Evolutionary conservation across 257 asterid species (phyloP).

Genomic region (Petunia axillaris): DNA sequence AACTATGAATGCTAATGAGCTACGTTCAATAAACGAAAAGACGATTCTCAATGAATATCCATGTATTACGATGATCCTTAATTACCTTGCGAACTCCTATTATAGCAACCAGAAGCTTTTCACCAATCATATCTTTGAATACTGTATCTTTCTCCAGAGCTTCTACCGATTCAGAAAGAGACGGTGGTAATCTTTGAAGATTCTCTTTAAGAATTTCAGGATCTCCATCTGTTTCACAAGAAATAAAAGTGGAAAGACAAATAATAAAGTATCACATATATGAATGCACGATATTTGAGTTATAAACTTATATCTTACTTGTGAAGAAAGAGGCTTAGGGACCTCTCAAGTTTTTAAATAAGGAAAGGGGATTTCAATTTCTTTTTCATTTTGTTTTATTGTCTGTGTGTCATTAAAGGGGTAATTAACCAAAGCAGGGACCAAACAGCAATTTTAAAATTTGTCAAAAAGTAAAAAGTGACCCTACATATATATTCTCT

Average conservation of each 20-base stretch:
- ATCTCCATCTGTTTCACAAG: constrained; percentile 62
- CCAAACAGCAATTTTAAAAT: too few species aligned
- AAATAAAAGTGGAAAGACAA: constrained; percentile 7
- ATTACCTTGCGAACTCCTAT: constrained; percentile 83
- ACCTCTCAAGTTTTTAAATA: too few species aligned
- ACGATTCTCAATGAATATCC: not conserved
- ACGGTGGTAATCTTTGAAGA: constrained; percentile 68
- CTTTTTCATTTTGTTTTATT: too few species aligned
- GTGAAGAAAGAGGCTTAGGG: too few species aligned
- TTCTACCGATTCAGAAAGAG: constrained; percentile 81
- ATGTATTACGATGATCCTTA: not conserved
- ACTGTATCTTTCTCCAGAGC: constrained; percentile 70
- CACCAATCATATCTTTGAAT: constrained; percentile 66
- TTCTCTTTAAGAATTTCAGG: constrained; percentile 70
- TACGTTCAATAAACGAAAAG: not conserved
- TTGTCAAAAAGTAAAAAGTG: too few species aligned
- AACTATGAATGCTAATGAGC: not conserved
- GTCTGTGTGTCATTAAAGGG: too few species aligned
- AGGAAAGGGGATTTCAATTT: too few species aligned
- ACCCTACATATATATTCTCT: too few species aligned
- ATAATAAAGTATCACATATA: not conserved
- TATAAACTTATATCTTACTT: not conserved
- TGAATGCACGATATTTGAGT: not conserved
- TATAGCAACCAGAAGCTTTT: constrained; percentile 74
- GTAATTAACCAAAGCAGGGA: too few species aligned